A percentile compares a stretch with the other conserved stretches of the same genome.
Conservation (phyloP, 2,329 filamentous ascomycete species). For the Exserohilum turcica region DNA sequence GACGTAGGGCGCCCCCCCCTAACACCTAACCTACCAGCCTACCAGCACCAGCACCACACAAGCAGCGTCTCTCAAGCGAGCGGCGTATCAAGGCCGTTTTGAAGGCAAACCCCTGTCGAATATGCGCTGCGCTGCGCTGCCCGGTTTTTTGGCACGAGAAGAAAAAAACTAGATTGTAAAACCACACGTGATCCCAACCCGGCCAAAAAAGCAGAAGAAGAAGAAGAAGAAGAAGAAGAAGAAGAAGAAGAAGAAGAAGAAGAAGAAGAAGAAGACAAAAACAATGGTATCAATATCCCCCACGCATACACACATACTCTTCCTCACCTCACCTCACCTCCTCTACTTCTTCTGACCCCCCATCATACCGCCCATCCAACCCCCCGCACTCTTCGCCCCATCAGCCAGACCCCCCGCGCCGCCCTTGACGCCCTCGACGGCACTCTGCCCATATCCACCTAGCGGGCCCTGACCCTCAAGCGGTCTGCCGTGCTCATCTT, state of each 20-base stretch:
- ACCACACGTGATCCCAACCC: no score
- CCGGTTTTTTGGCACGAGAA: no score
- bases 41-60: no score
- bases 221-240: no score
- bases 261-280: background rate
- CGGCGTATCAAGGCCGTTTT: no score
- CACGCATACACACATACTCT: no score
- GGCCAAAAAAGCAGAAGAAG: no score
- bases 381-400: slow-evolving; percentile 36
- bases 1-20: background rate
- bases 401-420: slow-evolving; percentile 27
- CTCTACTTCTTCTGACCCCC: slow-evolving; percentile 27
- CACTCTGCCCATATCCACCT: slow-evolving; percentile 39
- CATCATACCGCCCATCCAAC: slow-evolving; percentile 30
- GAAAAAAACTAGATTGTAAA: no score
- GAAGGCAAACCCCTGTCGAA: no score
- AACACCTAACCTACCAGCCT: no score
- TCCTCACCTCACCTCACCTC: slow-evolving; percentile 24
- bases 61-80: no score
- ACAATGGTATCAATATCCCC: slow-evolving; percentile 5
- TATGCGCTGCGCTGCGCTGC: no score
- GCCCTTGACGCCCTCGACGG: slow-evolving; percentile 41
- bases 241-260: background rate
- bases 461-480: slow-evolving; percentile 50
- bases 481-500: slow-evolving; percentile 61